These are phyloP conservation scores for Solanum sejunctum DNA, from an alignment of 257 asterid species.

Conservation along the genomic window DNA sequence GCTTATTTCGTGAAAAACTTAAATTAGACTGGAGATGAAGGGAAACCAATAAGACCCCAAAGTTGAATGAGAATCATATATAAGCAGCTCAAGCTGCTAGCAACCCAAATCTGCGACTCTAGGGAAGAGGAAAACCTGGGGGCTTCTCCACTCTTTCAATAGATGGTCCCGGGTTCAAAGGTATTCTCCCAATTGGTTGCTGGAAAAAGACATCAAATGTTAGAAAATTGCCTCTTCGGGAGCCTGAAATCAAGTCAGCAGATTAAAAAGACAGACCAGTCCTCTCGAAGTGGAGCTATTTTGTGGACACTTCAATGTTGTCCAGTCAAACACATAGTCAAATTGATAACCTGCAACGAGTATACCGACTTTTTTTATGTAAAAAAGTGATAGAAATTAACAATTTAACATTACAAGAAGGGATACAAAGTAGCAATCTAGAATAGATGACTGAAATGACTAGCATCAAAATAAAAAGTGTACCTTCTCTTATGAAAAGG, in stretches of 20 bases:
- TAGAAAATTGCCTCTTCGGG: not conserved
- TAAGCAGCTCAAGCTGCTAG: not conserved
- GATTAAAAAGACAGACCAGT: conserved; percentile 15
- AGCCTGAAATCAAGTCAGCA: not conserved
- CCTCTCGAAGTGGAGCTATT: conserved; percentile 61
- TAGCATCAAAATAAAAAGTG: not conserved
- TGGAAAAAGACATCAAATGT: conserved; percentile 6
- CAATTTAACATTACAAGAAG: not conserved
- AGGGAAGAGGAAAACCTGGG: conserved; percentile 42
- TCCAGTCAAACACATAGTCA: conserved; percentile 93
- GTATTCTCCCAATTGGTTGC: conserved; percentile 54
- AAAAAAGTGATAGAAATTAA: not conserved
- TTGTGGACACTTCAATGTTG: conserved; percentile 74
- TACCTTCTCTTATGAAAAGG: conserved; percentile 81
- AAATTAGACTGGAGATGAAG: not conserved
- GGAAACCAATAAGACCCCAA: not conserved
- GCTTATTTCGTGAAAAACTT: not conserved
- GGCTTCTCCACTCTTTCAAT: conserved; percentile 44
- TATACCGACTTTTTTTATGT: not conserved
- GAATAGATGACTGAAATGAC: not conserved
- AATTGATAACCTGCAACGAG: conserved; percentile 56
- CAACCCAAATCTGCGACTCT: not conserved
- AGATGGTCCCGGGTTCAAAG: conserved; percentile 50
- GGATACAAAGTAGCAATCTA: not conserved
- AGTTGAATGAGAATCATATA: not conserved